These are phyloP conservation scores for Cryptosporidium ryanae DNA, from an alignment of 169 alveolate species.

Conservation along the genomic window DNA sequence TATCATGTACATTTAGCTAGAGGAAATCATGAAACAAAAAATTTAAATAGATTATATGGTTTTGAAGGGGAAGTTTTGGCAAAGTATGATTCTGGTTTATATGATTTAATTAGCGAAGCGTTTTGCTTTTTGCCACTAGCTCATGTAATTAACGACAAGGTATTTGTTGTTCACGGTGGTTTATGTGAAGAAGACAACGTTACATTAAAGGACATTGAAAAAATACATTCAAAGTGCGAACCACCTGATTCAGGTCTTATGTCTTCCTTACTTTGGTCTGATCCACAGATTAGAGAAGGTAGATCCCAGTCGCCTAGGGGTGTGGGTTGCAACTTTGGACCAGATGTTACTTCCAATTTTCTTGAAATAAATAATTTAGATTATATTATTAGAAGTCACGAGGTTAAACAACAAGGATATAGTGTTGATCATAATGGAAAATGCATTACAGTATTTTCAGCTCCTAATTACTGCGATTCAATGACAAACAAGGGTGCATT, in stretches of 20 bases:
- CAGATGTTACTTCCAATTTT: slow-evolving; percentile 95
- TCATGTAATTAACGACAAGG: slow-evolving; percentile 93
- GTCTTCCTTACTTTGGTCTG: slow-evolving; percentile 98
- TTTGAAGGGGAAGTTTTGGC: slow-evolving; percentile 97
- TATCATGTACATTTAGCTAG: slow-evolving; percentile 95
- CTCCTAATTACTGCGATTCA: slow-evolving; percentile 99
- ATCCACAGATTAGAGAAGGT: slow-evolving; percentile 95
- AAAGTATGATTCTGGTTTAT: slow-evolving; percentile 95
- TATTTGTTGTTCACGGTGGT: slow-evolving; percentile 98
- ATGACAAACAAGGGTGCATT: slow-evolving; percentile 99
- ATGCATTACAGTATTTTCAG: slow-evolving; percentile 97
- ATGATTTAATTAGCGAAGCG: slow-evolving; percentile 89
- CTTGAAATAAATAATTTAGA: slow-evolving; percentile 90
- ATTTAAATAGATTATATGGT: slow-evolving; percentile 97
- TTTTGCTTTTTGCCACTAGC: slow-evolving; percentile 97
- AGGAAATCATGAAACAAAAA: slow-evolving; percentile 99
- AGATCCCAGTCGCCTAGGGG: slow-evolving; percentile 98
- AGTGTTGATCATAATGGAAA: slow-evolving; percentile 96
- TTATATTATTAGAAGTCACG: slow-evolving; percentile 96
- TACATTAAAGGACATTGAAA: slow-evolving; percentile 91
- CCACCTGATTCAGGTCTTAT: slow-evolving; percentile 95
- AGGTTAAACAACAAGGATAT: slow-evolving; percentile 98
- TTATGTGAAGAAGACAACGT: slow-evolving; percentile 95
- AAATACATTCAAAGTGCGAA: slow-evolving; percentile 93
- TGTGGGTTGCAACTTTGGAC: slow-evolving; percentile 95